Conservation (phyloP, 352 stramenopile species). For the Detonula confervacea region DNA sequence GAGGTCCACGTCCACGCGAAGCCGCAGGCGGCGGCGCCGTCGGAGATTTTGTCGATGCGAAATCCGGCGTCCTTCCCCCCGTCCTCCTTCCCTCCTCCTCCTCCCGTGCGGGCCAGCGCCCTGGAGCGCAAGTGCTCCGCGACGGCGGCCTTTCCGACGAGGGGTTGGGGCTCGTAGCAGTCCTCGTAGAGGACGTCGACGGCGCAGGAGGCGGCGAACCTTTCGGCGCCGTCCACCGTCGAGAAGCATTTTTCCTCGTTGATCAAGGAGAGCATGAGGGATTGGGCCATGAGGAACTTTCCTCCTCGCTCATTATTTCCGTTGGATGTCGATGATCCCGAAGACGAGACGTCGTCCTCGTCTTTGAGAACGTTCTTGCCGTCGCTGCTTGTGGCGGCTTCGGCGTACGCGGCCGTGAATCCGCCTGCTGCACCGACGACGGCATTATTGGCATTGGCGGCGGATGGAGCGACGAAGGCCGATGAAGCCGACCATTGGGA, state of each 20-base stretch:
- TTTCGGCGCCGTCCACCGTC: constrained; percentile 51
- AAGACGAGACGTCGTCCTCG: too few species aligned
- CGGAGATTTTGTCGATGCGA: constrained; percentile 73
- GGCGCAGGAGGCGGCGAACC: constrained; percentile 71
- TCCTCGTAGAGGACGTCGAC: constrained; percentile 71
- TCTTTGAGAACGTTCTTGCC: constrained; percentile 18
- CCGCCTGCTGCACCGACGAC: neutral
- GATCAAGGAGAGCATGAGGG: constrained; percentile 49
- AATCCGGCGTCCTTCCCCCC: constrained; percentile 33
- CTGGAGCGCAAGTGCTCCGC: constrained; percentile 56
- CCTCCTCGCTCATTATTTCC: neutral
- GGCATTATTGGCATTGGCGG: neutral
- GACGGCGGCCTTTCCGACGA: constrained; percentile 58
- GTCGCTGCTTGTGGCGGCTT: neutral
- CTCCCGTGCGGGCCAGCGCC: constrained; percentile 46
- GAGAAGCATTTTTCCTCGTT: constrained; percentile 72
- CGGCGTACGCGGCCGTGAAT: neutral
- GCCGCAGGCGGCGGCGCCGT: constrained; percentile 68
- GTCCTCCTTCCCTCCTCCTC: constrained; percentile 13
- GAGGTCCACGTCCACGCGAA: constrained; percentile 78
- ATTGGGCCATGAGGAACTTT: constrained; percentile 38
- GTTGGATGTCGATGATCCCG: neutral
- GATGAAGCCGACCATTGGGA: neutral
- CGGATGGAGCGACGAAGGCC: constrained; percentile 6
- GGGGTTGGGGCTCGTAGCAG: constrained; percentile 71